Base-by-base conservation (phyloP, 2,329 filamentous ascomycete species). In the Claviceps sp. region DNA sequence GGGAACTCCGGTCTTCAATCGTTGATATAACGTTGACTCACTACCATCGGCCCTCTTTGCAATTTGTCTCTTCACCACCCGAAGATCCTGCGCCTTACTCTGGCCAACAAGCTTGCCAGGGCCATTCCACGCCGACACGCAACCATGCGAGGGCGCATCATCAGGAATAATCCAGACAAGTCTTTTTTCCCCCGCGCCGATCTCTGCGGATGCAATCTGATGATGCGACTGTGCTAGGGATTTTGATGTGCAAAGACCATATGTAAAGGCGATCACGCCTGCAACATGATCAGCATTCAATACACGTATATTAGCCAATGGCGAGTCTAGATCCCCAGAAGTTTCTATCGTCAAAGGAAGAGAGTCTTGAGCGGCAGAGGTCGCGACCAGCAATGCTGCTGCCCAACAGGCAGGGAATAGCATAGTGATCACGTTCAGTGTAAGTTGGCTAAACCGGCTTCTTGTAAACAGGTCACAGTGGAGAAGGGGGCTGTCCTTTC, bases 81-180 rank as follows among this genome's bases (percentile, higher is more conserved):
- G 23, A 45, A 68, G 56, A n/a, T 56, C 52, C 56, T 69, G 65
- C 2, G 37, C 39, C 52, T 60, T 58, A 50, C 68, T 69, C 22
- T 63, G 64, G 20, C 65, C 69, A 16, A 68, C 54, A 2, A 68
- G 60, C 1, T 50, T 47, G 6, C 63, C 65, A 1, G 56, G 34
- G 0, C 57, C 53, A 39, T 58, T 58, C 68, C 67, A 72, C 2
- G 69, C 69, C 1, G 68, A 70, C 44, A 72, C 62, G 55, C 70
- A 72, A 13, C 66, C 67, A 13, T 62, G 64, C 3, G 62, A 61
- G 62, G 64, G 37, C 4, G 46, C 46, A 29, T 48, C 49, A 9
- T 29, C 16, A 8, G 53, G 51, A 8, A 55, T 50, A 16, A 51
- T 14, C 51, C 53, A 55, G 2, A 52, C 49, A 2, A 55, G 45